Percentiles rank a stretch among this genome's conserved stretches.
Conservation (phyloP, 2,329 filamentous ascomycete genomes). For the Cryphonectria nitschkei region DNA sequence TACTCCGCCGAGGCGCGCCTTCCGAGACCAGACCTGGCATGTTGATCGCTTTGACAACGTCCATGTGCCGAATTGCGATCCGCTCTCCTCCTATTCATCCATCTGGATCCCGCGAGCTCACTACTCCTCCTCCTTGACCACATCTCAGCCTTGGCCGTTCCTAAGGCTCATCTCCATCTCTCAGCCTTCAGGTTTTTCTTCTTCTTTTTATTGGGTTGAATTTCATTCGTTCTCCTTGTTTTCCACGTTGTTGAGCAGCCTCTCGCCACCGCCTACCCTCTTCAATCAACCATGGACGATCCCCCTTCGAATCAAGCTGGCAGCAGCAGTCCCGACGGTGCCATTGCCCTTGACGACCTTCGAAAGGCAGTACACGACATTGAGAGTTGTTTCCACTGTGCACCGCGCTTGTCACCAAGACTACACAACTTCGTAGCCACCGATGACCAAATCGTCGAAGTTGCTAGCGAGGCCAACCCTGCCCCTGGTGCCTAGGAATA, state of each 20-base stretch:
- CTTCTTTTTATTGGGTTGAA: not conserved
- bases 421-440: constrained; percentile 24
- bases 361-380: not conserved
- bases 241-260: not conserved
- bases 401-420: not conserved
- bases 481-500: constrained; percentile 11
- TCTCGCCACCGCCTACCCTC: not conserved
- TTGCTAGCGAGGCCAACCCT: not conserved
- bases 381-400: not conserved
- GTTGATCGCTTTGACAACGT: constrained; percentile 9
- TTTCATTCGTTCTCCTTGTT: not conserved
- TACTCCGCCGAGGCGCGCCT: not conserved
- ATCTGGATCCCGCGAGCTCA: not conserved
- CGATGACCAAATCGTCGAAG: constrained; percentile 10
- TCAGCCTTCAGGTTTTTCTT: not conserved
- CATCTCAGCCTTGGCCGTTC: not conserved
- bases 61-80: not conserved
- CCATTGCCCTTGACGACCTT: constrained; percentile 11
- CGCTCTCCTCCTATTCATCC: not conserved
- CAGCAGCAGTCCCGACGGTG: not conserved
- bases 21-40: not conserved
- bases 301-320: not conserved
- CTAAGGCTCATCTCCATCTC: not conserved
- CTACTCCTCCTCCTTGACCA: constrained; percentile 6
- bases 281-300: not conserved